These are phyloP conservation scores for Conticribra weissflogii DNA, from an alignment of 108 stramenopile species.

Conservation along the genomic window DNA sequence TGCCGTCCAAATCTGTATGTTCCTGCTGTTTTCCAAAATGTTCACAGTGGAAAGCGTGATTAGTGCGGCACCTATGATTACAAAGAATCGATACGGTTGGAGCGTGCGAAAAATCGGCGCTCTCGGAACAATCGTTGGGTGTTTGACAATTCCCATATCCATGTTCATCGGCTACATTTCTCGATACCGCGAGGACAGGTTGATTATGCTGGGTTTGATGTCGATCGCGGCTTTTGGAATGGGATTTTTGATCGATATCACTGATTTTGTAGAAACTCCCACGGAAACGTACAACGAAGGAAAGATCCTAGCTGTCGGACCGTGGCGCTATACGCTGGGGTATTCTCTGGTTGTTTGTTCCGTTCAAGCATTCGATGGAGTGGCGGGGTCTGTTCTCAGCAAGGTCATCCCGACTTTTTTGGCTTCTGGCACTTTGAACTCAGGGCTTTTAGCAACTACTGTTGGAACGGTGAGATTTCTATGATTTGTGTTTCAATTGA, in stretches of 20 bases:
- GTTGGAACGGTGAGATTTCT: slow-evolving; percentile 73
- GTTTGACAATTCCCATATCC: slow-evolving; percentile 83
- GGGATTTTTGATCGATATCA: slow-evolving; percentile 64
- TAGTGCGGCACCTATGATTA: slow-evolving; percentile 73
- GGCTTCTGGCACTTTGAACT: slow-evolving; percentile 89
- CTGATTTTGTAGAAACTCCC: slow-evolving; percentile 53
- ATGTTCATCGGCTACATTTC: slow-evolving; percentile 70
- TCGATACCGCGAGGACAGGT: slow-evolving; percentile 57
- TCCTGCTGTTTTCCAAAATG: slow-evolving; percentile 80
- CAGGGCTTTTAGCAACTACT: slow-evolving; percentile 75
- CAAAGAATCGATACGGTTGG: slow-evolving; percentile 89
- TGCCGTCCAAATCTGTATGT: slow-evolving; percentile 67
- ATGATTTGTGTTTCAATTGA: no score
- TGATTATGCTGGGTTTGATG: slow-evolving; percentile 61
- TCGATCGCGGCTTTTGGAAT: slow-evolving; percentile 55
- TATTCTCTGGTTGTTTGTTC: slow-evolving; percentile 70
- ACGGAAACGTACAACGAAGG: slow-evolving; percentile 67
- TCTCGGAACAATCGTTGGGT: slow-evolving; percentile 76
- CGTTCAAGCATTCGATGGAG: slow-evolving; percentile 76
- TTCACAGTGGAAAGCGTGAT: slow-evolving; percentile 83
- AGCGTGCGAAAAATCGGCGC: slow-evolving; percentile 75
- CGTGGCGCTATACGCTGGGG: slow-evolving; percentile 62
- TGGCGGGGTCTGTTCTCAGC: slow-evolving; percentile 79
- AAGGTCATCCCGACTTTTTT: slow-evolving; percentile 88
- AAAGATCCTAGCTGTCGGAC: slow-evolving; percentile 53